Evolutionary conservation across 176 grass and related monocot genomes (phyloP).

Genomic region (Oryza meridionalis): DNA sequence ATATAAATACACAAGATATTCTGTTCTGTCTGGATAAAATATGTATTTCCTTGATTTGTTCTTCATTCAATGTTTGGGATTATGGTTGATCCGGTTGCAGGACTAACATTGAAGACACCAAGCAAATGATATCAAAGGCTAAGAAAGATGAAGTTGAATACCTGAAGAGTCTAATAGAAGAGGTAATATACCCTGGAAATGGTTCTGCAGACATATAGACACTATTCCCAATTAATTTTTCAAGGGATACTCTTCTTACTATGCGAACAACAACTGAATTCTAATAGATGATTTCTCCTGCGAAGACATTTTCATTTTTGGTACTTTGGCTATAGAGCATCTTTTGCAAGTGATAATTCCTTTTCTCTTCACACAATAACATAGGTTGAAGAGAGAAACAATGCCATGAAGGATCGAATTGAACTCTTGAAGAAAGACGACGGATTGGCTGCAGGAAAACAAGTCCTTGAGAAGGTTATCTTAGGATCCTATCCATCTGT

Average conservation of each 20-base stretch:
- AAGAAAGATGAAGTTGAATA: slow-evolving; percentile 66
- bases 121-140: slow-evolving; percentile 51
- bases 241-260: background rate
- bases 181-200: slow-evolving; percentile 43
- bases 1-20: slow-evolving; percentile 34
- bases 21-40: slow-evolving; percentile 18
- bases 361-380: slow-evolving; percentile 23
- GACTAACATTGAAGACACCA: slow-evolving; percentile 49
- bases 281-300: background rate
- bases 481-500: background rate
- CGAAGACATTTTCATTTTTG: background rate
- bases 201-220: slow-evolving; percentile 10
- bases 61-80: slow-evolving; percentile 35
- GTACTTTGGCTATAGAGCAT: background rate
- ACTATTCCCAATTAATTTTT: background rate
- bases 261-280: background rate
- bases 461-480: slow-evolving; percentile 52
- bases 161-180: slow-evolving; percentile 47
- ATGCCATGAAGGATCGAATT: slow-evolving; percentile 47
- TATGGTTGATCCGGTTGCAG: slow-evolving; percentile 39
- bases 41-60: slow-evolving; percentile 16
- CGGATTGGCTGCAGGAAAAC: slow-evolving; percentile 21
- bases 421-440: slow-evolving; percentile 47
- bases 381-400: slow-evolving; percentile 62
- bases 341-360: background rate